A percentile compares a stretch with the other conserved stretches of the same genome.
These are phyloP conservation scores for Boletus pseudopeckii DNA, from an alignment of 768 basidiomycete species.

Conservation along the genomic window DNA sequence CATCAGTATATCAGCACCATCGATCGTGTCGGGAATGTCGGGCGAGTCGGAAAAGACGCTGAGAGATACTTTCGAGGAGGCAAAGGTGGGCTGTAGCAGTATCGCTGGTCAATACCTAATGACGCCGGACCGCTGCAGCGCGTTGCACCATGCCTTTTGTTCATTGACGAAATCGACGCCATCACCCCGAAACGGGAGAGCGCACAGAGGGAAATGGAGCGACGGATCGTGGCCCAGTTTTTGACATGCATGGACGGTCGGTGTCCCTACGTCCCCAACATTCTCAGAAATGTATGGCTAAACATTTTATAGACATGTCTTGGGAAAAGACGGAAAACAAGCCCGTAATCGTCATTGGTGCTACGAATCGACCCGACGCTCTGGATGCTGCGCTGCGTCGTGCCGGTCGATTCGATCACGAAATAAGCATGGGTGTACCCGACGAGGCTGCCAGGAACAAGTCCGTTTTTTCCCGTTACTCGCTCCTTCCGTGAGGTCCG, in stretches of 20 bases:
- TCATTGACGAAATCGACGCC: constrained; percentile 97
- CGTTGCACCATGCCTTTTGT: constrained; percentile 87
- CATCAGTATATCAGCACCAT: constrained; percentile 91
- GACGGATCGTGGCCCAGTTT: constrained; percentile 95
- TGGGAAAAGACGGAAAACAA: constrained; percentile 94
- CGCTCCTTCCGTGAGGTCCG: neutral
- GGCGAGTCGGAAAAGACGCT: constrained; percentile 98
- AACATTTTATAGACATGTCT: constrained; percentile 71
- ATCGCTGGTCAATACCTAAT: neutral
- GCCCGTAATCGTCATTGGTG: constrained; percentile 91
- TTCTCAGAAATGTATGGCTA: neutral
- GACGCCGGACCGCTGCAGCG: constrained; percentile 44
- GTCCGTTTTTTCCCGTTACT: constrained; percentile 42
- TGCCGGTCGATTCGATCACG: constrained; percentile 95
- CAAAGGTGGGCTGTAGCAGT: constrained; percentile 57
- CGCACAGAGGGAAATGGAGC: constrained; percentile 97
- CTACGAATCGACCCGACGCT: constrained; percentile 94
- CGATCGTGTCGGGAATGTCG: constrained; percentile 96
- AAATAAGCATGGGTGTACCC: constrained; percentile 97
- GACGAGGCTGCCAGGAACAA: constrained; percentile 87
- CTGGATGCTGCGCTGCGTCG: constrained; percentile 90
- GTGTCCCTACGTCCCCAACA: constrained; percentile 16
- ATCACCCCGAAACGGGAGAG: constrained; percentile 98
- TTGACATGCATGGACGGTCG: constrained; percentile 98
- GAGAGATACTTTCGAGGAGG: constrained; percentile 95